Evolutionary conservation across 306 rosid genomes (phyloP).

Genomic region (Lathyrus oleraceus): DNA sequence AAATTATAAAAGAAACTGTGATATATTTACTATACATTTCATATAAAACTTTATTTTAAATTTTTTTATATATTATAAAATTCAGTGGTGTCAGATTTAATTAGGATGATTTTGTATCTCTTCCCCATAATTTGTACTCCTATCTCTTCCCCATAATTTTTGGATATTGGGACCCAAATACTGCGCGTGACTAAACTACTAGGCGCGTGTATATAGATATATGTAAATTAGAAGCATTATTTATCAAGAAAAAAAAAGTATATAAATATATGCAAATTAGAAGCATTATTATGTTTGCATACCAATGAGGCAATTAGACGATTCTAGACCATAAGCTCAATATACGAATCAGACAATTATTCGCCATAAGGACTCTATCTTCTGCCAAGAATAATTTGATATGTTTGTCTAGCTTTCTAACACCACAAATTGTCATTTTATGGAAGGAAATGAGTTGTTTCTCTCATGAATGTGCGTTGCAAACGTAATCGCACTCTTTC

Average conservation of each 20-base stretch:
- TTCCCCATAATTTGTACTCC: no score
- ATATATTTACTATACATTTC: no score
- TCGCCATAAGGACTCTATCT: not conserved
- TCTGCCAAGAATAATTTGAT: constrained; percentile 4
- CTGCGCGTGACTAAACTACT: not conserved
- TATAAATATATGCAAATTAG: no score
- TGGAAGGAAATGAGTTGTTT: not conserved
- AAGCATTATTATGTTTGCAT: not conserved
- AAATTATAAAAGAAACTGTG: no score
- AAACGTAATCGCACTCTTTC: not conserved
- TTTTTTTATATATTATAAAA: no score
- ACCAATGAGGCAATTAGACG: not conserved
- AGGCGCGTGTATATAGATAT: no score
- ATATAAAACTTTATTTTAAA: no score
- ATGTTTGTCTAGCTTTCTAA: not conserved
- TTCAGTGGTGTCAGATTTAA: no score
- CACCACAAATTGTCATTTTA: not conserved
- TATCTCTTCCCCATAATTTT: not conserved
- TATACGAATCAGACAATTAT: not conserved
- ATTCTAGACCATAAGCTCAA: not conserved
- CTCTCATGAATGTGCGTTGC: not conserved
- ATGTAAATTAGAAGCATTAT: no score
- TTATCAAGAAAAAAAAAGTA: no score
- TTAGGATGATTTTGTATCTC: no score
- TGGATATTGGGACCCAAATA: constrained; percentile 26